Evolutionary conservation across 2,329 filamentous ascomycete species (phyloP).

Genomic region (Lachnellula subtilissima): DNA sequence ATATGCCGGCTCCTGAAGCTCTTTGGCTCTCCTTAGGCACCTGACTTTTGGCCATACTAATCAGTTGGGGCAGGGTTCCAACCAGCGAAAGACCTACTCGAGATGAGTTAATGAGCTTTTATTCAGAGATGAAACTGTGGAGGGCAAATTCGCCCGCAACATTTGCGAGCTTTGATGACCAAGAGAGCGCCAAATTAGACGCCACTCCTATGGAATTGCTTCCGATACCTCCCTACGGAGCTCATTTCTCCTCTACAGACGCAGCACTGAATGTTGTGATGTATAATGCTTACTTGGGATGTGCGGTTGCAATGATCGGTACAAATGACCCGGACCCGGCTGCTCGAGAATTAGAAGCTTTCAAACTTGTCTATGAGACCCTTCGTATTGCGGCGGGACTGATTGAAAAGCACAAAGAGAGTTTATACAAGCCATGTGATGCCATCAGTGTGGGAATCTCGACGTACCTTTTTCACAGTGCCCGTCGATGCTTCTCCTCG

Average conservation of each 20-base stretch:
- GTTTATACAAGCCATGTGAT: constrained; percentile 19
- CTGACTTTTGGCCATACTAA: too few species aligned
- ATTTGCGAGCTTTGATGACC: constrained; percentile 2
- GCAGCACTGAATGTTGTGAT: constrained; percentile 15
- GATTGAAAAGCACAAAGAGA: constrained; percentile 5
- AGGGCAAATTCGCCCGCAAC: constrained; percentile 16
- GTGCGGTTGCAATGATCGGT: constrained; percentile 13
- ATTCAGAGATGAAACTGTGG: constrained; percentile 16
- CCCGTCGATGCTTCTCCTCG: constrained; percentile 18
- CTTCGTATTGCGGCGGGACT: constrained; percentile 11
- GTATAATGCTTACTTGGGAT: constrained; percentile 14
- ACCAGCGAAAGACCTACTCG: constrained; percentile 13
- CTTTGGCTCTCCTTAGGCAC: too few species aligned
- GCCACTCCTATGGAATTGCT: background rate
- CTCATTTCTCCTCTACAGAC: constrained; percentile 8
- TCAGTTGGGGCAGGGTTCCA: background rate
- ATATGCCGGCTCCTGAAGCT: too few species aligned
- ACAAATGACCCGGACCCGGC: constrained; percentile 5
- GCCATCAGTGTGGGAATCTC: constrained; percentile 17
- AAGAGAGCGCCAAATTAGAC: background rate
- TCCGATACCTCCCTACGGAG: constrained; percentile 7
- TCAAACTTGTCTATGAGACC: constrained; percentile 15
- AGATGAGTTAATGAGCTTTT: constrained; percentile 14
- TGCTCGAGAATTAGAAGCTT: constrained; percentile 10
- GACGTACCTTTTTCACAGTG: constrained; percentile 14